Percentiles rank a stretch among this genome's conserved stretches.
Conservation (phyloP, 2,329 filamentous ascomycete genomes). For the Proliferodiscus dingleyae region DNA sequence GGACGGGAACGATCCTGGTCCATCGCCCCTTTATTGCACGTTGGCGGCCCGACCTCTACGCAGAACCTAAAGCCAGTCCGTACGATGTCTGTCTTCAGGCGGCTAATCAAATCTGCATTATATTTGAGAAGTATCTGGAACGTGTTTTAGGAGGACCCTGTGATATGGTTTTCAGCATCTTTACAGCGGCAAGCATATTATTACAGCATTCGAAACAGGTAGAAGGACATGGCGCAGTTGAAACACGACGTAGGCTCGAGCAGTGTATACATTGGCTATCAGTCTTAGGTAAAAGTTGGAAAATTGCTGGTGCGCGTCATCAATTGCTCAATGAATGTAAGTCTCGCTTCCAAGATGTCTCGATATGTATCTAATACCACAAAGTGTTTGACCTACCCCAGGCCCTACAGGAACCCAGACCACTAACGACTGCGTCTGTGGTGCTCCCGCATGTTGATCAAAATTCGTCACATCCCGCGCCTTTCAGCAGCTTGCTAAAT, state of each 20-base stretch:
- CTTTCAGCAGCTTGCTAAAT: not conserved
- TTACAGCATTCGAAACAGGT: constrained; percentile 22
- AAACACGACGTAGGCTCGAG: constrained; percentile 20
- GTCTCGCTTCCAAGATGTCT: constrained; percentile 1
- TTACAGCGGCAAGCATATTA: constrained; percentile 27
- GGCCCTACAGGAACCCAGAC: constrained; percentile 11
- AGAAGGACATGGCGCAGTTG: constrained; percentile 7
- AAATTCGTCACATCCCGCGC: not conserved
- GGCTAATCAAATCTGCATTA: constrained; percentile 27
- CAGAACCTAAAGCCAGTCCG: constrained; percentile 15
- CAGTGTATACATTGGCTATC: constrained; percentile 31
- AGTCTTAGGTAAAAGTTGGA: constrained; percentile 28
- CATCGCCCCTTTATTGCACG: constrained; percentile 29
- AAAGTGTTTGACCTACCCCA: constrained; percentile 20
- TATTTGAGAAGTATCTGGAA: constrained; percentile 28
- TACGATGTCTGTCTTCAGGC: constrained; percentile 24
- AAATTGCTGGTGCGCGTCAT: constrained; percentile 27
- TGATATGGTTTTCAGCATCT: constrained; percentile 30
- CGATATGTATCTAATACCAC: not conserved
- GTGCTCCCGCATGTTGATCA: not conserved
- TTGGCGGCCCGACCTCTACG: constrained; percentile 17
- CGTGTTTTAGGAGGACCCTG: constrained; percentile 26
- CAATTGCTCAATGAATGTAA: constrained; percentile 27
- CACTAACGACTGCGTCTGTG: not conserved
- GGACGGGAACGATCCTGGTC: constrained; percentile 25